Evolutionary conservation across 129 eudicot species (phyloP).

Genomic region (Mikania micrantha): DNA sequence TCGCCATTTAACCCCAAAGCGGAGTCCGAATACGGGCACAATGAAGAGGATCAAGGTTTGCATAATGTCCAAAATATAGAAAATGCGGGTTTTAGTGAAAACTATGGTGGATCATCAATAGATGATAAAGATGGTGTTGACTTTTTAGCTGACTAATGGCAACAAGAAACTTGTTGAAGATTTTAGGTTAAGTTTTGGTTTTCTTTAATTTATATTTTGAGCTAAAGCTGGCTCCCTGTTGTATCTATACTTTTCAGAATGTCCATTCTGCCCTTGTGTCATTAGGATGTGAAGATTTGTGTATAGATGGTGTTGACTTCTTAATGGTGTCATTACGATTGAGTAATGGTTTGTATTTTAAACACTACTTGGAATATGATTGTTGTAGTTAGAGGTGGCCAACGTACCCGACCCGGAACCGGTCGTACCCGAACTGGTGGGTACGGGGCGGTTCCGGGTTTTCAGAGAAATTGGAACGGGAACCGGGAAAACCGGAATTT

Average conservation of each 20-base stretch:
- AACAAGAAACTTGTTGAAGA: constrained; percentile 1
- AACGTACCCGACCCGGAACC: too few relatives aligned
- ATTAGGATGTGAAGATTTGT: constrained; percentile 21
- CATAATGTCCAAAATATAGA: constrained; percentile 17
- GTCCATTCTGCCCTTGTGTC: constrained; percentile 23
- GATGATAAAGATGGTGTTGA: constrained; percentile 28
- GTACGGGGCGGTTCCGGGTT: too few relatives aligned
- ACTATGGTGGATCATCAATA: constrained; percentile 7
- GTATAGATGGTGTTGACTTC: constrained; percentile 24
- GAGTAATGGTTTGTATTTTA: too few relatives aligned
- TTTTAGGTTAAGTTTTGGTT: constrained; percentile 8
- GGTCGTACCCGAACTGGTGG: too few relatives aligned
- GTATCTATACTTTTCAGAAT: constrained; percentile 14
- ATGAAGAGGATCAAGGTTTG: constrained; percentile 25
- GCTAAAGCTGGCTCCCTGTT: constrained; percentile 22
- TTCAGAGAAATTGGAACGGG: too few relatives aligned
- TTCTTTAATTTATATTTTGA: constrained; percentile 11
- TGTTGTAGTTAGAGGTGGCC: too few relatives aligned
- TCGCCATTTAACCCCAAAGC: constrained; percentile 23
- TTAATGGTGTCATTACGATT: too few relatives aligned
- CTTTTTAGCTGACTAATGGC: constrained; percentile 42
- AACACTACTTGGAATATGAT: too few relatives aligned
- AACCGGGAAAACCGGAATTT: too few relatives aligned
- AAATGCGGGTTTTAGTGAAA: constrained; percentile 7
- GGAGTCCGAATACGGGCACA: constrained; percentile 22